Evolutionary conservation across 495 filamentous ascomycete genomes (phyloP), one percentile per base, ranked within the genome.

Genomic region (Emericellopsis terricola): DNA sequence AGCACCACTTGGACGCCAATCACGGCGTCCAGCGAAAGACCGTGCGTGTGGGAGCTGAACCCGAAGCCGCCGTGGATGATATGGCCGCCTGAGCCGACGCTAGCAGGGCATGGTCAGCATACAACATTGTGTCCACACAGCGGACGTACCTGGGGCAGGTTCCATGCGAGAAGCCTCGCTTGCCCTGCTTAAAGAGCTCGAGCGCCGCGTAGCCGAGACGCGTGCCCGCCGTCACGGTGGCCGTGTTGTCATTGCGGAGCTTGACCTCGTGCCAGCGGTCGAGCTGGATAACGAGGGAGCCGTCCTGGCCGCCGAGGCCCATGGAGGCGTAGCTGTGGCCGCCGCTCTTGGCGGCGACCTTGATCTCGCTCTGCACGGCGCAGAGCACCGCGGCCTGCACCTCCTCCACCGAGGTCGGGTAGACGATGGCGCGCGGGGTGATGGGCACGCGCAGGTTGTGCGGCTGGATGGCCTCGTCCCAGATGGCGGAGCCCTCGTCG

Each of bases 251-350:
- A 43, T 24, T 11, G 37, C 43, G 54, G 2, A 60, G 38, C 5
- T 46, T 53, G 17, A 64, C 56, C 1, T 51, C 45, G 44, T 51
- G 47, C 54, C 62, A 57, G 10, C 54, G 51, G 36, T 62, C 56
- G 27, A 64, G 37, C 37, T 62, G 42, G 15, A 64, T 49, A 19
- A 61, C 48, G 11, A 64, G 49, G 42, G 62, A 58, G 8, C 60
- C 60, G 15, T 64, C 48, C 44, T 64, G 57, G 2, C 60, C 60
- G 8, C 60, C 60, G 4, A 64, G 44, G 20, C 60, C 60, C 9
- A 59, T 52, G 14, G 55, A 60, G 3, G 51, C 60, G 36, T 64
- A 62, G 34, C 56, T 61, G 43, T 64, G 60, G 2, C 60, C 60
- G 29, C 60, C 60, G 18, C 50, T 52, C 41, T 61, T 64, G 16